phyloP scores from a whole-genome alignment of 2,329 filamentous ascomycete species.

The Diaporthe nobilis region DNA sequence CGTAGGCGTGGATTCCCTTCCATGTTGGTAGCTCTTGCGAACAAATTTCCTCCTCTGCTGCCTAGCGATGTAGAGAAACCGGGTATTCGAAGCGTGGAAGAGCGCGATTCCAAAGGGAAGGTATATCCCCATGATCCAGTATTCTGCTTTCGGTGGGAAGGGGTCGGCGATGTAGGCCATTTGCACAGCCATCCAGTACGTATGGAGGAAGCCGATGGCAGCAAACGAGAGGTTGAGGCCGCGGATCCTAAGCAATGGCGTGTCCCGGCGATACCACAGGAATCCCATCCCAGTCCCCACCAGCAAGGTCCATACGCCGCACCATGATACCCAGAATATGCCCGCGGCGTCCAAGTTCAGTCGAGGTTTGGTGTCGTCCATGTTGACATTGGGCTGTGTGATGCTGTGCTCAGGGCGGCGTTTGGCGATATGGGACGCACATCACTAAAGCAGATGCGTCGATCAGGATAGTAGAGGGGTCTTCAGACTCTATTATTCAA shows the following conservation, averaged over 20 bases:
- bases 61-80: constrained; percentile 71
- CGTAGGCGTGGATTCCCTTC: constrained; percentile 21
- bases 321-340: constrained; percentile 34
- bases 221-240: constrained; percentile 47
- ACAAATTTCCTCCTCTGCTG: constrained; percentile 59
- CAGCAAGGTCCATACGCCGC: constrained; percentile 43
- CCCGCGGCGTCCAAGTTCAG: constrained; percentile 21
- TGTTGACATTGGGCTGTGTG: constrained; percentile 5
- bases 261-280: constrained; percentile 46
- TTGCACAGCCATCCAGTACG: constrained; percentile 47
- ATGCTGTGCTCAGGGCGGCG: not conserved
- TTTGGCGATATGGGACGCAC: not conserved
- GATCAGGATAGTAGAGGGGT: not conserved
- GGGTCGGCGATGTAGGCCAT: constrained; percentile 51
- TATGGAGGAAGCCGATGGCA: constrained; percentile 46
- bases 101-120: constrained; percentile 76
- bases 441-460: not conserved
- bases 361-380: constrained; percentile 24
- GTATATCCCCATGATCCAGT: constrained; percentile 77
- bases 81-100: constrained; percentile 75
- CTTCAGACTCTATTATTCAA: constrained; percentile 3
- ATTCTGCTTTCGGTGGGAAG: constrained; percentile 69
- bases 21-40: constrained; percentile 21
- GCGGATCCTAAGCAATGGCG: constrained; percentile 51
- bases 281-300: constrained; percentile 45